Evolutionary conservation across 2,329 filamentous ascomycete species (phyloP).

Genomic region (Alternaria sp.): DNA sequence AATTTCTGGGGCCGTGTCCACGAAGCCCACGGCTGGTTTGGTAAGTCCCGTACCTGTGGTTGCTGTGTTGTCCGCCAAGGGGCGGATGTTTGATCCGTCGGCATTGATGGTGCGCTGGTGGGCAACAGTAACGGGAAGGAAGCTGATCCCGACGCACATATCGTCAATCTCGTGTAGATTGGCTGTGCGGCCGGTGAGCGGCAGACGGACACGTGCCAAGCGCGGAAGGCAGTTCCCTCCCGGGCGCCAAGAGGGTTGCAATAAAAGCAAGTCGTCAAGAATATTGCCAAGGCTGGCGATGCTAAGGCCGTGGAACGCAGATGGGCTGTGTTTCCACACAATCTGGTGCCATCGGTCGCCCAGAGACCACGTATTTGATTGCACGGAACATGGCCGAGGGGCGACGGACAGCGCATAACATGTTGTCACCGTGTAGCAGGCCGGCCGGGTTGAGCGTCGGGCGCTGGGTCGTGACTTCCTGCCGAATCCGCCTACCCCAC

Average conservation of each 20-base stretch:
- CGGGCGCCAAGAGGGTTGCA: slow-evolving; percentile 27
- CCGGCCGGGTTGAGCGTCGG: not conserved
- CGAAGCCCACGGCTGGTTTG: not conserved
- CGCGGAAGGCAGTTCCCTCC: slow-evolving; percentile 35
- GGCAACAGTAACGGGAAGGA: not conserved
- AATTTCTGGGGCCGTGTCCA: not conserved
- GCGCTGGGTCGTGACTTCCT: slow-evolving; percentile 15
- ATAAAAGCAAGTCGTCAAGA: slow-evolving; percentile 17
- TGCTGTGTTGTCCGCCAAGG: slow-evolving; percentile 6
- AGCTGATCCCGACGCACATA: not conserved
- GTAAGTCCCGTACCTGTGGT: not conserved
- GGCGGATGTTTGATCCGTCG: not conserved
- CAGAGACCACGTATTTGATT: not conserved
- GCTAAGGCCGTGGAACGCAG: slow-evolving; percentile 9
- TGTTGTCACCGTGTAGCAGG: not conserved
- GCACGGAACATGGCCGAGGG: not conserved
- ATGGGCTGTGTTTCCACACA: not conserved
- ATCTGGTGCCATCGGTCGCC: slow-evolving; percentile 6
- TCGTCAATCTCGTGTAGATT: slow-evolving; percentile 15
- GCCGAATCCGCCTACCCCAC: slow-evolving; percentile 18
- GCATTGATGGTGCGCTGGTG: not conserved
- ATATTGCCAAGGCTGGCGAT: slow-evolving; percentile 25
- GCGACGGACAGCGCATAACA: not conserved
- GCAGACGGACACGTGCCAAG: slow-evolving; percentile 30
- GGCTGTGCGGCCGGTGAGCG: slow-evolving; percentile 6